A percentile compares a stretch with the other conserved stretches of the same genome.
Conservation (phyloP, 2,329 filamentous ascomycete species). For the Scedosporium boydii region DNA sequence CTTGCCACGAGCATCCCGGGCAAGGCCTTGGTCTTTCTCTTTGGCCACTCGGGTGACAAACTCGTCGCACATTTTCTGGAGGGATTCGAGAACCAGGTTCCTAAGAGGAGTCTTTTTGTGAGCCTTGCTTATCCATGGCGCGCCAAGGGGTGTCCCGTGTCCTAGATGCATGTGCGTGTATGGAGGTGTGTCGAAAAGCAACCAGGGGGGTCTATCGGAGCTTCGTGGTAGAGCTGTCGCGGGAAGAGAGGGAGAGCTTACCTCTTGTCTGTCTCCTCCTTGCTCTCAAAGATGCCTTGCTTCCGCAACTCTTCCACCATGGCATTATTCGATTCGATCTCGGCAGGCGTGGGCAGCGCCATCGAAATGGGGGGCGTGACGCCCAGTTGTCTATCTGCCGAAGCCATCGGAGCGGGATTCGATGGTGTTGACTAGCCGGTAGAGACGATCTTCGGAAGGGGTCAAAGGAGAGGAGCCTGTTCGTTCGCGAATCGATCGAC, state of each 20-base stretch:
- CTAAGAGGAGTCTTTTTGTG: constrained; percentile 29
- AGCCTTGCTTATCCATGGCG: neutral
- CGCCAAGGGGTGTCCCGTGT: neutral
- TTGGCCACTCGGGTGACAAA: constrained; percentile 77
- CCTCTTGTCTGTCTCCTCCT: constrained; percentile 76
- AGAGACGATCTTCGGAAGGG: neutral
- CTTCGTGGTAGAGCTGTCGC: too few species aligned
- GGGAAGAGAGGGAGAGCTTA: constrained; percentile 23
- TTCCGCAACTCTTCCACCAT: constrained; percentile 76
- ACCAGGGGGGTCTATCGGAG: too few species aligned
- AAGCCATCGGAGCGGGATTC: constrained; percentile 2
- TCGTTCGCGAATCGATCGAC: neutral
- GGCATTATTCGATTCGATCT: constrained; percentile 67
- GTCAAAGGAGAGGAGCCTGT: neutral
- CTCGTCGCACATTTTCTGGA: constrained; percentile 73
- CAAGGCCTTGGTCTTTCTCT: constrained; percentile 59
- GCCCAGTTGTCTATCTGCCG: constrained; percentile 31
- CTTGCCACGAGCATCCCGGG: constrained; percentile 80
- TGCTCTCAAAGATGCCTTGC: constrained; percentile 86
- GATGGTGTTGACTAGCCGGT: neutral
- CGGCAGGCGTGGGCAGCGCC: constrained; percentile 63
- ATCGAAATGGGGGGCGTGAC: constrained; percentile 78
- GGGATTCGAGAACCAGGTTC: constrained; percentile 60
- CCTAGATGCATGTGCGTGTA: too few species aligned
- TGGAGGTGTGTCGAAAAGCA: neutral